Conservation (phyloP, 805 yeast genomes). For the Kodamaea jinghongensis region DNA sequence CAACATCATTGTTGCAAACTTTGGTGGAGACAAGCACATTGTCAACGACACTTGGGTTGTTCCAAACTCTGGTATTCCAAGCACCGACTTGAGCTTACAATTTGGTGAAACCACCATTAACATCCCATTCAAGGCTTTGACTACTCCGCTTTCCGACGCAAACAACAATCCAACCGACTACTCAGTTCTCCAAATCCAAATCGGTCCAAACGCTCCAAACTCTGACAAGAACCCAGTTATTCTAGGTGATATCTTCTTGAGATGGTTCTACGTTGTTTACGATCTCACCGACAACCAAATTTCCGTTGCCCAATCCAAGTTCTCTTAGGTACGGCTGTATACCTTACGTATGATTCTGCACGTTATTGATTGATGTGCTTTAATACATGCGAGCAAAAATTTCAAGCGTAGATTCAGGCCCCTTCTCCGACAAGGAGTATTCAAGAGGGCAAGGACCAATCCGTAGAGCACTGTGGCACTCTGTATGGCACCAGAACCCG, state of each 20-base stretch:
- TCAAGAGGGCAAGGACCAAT: too few relatives aligned
- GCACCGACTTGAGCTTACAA: too few relatives aligned
- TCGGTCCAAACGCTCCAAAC: not conserved
- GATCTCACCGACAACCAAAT: slow-evolving; percentile 46
- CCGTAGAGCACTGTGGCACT: too few relatives aligned
- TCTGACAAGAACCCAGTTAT: slow-evolving; percentile 10
- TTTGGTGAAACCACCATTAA: not conserved
- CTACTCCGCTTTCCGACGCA: slow-evolving; percentile 2
- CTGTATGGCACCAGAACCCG: too few relatives aligned
- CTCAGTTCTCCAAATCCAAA: not conserved
- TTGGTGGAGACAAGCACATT: slow-evolving; percentile 7
- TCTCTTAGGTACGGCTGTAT: too few relatives aligned
- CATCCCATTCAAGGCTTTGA: slow-evolving; percentile 6
- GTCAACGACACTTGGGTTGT: not conserved
- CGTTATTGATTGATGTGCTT: too few relatives aligned
- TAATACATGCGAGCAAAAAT: too few relatives aligned
- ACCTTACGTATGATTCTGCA: too few relatives aligned
- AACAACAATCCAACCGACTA: not conserved
- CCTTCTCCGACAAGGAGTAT: too few relatives aligned
- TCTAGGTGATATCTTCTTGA: slow-evolving; percentile 54
- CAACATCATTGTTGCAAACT: slow-evolving; percentile 9
- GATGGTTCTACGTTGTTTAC: slow-evolving; percentile 51
- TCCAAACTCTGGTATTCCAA: not conserved
- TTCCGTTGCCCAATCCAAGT: slow-evolving; percentile 46
- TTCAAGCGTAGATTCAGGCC: too few relatives aligned